Conservation (phyloP, 1,139 yeast genomes). For the Taphrina flavorubra region DNA sequence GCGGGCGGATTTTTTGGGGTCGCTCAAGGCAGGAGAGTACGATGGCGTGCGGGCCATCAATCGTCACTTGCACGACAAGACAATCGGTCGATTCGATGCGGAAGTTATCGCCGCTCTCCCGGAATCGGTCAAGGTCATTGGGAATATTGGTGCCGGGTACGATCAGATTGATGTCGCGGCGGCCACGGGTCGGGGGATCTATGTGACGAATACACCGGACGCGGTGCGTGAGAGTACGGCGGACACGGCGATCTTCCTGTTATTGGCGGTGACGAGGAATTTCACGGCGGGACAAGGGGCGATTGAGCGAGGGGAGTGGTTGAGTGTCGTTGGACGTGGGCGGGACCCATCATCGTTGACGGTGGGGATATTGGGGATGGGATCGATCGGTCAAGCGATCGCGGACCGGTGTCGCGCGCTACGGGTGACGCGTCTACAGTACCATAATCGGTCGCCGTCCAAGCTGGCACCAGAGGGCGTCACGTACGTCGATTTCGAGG, state of each 20-base stretch:
- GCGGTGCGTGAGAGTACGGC: conserved; percentile 86
- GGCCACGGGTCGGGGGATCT: conserved; percentile 61
- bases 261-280: conserved; percentile 66
- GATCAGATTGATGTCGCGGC: conserved; percentile 66
- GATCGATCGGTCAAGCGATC: conserved; percentile 71
- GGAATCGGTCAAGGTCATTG: conserved; percentile 22
- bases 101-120: conserved; percentile 30
- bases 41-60: conserved; percentile 13
- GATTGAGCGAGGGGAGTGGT: conserved; percentile 38
- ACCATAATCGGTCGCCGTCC: conserved; percentile 60
- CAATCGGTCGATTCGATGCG: conserved; percentile 34
- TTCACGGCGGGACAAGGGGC: conserved; percentile 9
- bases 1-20: conserved; percentile 7
- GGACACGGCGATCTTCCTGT: conserved; percentile 71
- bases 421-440: conserved; percentile 62
- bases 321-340: conserved; percentile 59
- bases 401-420: conserved; percentile 68
- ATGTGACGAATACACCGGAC: conserved; percentile 73
- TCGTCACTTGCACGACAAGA: conserved; percentile 29
- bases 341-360: conserved; percentile 55
- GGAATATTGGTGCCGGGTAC: conserved; percentile 51
- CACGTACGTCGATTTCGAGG: conserved; percentile 64
- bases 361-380: conserved; percentile 73
- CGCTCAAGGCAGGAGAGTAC: conserved; percentile 18
- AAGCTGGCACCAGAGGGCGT: conserved; percentile 58